Conservation (phyloP, 495 filamentous ascomycete genomes). For the Aspergillus bridgeri region DNA sequence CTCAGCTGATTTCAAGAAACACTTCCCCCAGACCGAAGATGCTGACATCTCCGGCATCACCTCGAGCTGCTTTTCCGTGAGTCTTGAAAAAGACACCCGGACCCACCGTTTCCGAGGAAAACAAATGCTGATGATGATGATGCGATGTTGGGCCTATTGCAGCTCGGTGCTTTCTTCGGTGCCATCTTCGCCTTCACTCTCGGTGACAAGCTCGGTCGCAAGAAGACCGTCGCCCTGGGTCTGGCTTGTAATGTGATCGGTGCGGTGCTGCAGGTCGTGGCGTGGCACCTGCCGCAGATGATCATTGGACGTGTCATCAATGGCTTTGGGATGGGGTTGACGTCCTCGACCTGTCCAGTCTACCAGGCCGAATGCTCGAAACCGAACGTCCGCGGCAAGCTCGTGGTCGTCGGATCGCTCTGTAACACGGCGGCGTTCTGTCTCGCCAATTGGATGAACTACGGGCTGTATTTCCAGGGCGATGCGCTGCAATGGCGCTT, state of each 20-base stretch:
- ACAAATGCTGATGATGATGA: constrained; percentile 51
- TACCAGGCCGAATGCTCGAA: constrained; percentile 65
- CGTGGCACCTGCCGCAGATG: constrained; percentile 57
- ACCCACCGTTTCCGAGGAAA: neutral
- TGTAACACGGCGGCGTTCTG: constrained; percentile 59
- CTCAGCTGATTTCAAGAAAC: neutral
- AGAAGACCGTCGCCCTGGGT: constrained; percentile 53
- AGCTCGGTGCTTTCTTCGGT: constrained; percentile 58
- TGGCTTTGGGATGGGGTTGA: constrained; percentile 57
- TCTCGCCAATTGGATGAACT: constrained; percentile 55
- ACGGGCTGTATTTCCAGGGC: constrained; percentile 47
- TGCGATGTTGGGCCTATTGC: constrained; percentile 49
- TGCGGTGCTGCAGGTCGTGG: constrained; percentile 54
- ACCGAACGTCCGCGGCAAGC: constrained; percentile 55
- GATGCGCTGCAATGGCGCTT: constrained; percentile 50
- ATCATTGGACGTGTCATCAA: constrained; percentile 53
- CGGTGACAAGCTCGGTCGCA: constrained; percentile 55
- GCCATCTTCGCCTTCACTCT: constrained; percentile 49
- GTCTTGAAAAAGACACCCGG: neutral
- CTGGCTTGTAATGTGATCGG: constrained; percentile 58
- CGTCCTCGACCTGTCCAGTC: constrained; percentile 60
- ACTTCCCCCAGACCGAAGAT: neutral
- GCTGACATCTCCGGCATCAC: neutral
- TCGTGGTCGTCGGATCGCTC: constrained; percentile 59
- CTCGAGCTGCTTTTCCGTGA: constrained; percentile 31